Evolutionary conservation across 2,329 filamentous ascomycete genomes (phyloP).

Genomic region (Conoideocrella luteorostrata): DNA sequence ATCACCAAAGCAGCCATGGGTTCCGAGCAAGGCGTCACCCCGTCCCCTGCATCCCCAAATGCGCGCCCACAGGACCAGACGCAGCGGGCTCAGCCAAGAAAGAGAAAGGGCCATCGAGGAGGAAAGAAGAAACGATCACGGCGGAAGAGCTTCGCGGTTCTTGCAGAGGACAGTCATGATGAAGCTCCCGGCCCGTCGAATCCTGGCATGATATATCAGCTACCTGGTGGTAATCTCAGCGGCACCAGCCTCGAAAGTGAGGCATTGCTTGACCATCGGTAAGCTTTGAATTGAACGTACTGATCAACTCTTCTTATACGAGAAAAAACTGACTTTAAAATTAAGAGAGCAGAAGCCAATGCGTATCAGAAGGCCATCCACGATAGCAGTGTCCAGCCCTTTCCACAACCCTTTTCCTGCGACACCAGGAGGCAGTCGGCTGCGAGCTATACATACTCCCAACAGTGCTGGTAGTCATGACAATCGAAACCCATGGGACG

Average conservation of each 20-base stretch:
- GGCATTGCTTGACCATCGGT: constrained; percentile 80
- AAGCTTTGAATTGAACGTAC: constrained; percentile 16
- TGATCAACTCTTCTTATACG: no score
- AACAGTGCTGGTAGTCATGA: constrained; percentile 42
- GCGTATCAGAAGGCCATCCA: constrained; percentile 57
- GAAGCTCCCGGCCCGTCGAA: constrained; percentile 27
- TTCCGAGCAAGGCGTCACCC: constrained; percentile 3
- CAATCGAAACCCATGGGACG: constrained; percentile 37
- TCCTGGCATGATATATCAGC: constrained; percentile 45
- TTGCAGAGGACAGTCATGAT: constrained; percentile 47
- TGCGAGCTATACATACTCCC: constrained; percentile 29
- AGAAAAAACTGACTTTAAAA: no score
- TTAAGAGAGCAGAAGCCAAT: constrained; percentile 55
- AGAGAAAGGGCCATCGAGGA: constrained; percentile 64
- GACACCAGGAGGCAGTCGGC: constrained; percentile 24
- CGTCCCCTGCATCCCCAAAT: constrained; percentile 9
- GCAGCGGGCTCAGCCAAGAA: constrained; percentile 36
- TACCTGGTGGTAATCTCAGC: constrained; percentile 57
- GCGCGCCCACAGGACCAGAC: constrained; percentile 9
- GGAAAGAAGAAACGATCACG: constrained; percentile 72
- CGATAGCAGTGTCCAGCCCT: constrained; percentile 29
- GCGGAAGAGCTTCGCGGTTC: constrained; percentile 71
- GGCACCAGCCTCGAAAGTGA: constrained; percentile 86
- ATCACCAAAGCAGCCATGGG: constrained; percentile 10
- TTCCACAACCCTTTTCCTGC: constrained; percentile 27